These are phyloP conservation scores for Punctularia strigosozonata DNA, from an alignment of 768 basidiomycete species.

Conservation along the genomic window DNA sequence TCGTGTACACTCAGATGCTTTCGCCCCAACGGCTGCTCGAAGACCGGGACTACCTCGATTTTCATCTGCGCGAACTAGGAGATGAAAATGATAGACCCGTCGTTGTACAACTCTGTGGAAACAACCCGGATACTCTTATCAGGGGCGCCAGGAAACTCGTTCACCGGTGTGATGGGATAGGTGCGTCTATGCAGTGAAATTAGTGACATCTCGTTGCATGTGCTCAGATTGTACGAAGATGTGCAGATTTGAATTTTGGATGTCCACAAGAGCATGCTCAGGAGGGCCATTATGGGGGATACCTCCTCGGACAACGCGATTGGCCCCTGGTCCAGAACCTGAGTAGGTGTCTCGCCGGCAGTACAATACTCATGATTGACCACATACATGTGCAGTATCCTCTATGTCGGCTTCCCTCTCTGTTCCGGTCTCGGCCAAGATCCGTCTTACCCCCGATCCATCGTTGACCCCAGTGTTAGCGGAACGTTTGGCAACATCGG, in stretches of 20 bases:
- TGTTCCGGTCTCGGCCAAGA: constrained; percentile 54
- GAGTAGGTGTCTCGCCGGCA: constrained; percentile 25
- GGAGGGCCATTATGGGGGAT: constrained; percentile 61
- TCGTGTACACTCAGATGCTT: constrained; percentile 74
- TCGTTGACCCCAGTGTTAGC: constrained; percentile 45
- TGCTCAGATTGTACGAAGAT: not conserved
- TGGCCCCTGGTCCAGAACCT: constrained; percentile 59
- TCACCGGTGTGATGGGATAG: constrained; percentile 55
- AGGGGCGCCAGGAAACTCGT: constrained; percentile 50
- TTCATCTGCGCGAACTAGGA: constrained; percentile 39
- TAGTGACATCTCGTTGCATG: not conserved
- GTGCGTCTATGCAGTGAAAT: constrained; percentile 22
- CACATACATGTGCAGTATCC: constrained; percentile 32
- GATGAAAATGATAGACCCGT: constrained; percentile 30
- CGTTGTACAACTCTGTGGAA: constrained; percentile 65
- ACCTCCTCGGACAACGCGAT: constrained; percentile 61
- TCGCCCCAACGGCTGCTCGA: constrained; percentile 46
- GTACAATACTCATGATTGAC: not conserved
- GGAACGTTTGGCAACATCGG: constrained; percentile 45
- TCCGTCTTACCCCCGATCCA: constrained; percentile 30
- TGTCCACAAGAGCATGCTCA: constrained; percentile 66
- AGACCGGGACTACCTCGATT: constrained; percentile 53
- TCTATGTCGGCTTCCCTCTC: constrained; percentile 50
- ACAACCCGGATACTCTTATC: constrained; percentile 51
- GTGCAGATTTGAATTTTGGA: constrained; percentile 68